A percentile compares a stretch with the other conserved stretches of the same genome.
Conservation (phyloP, 306 rosid genomes). For the Alnus glutinosa region DNA sequence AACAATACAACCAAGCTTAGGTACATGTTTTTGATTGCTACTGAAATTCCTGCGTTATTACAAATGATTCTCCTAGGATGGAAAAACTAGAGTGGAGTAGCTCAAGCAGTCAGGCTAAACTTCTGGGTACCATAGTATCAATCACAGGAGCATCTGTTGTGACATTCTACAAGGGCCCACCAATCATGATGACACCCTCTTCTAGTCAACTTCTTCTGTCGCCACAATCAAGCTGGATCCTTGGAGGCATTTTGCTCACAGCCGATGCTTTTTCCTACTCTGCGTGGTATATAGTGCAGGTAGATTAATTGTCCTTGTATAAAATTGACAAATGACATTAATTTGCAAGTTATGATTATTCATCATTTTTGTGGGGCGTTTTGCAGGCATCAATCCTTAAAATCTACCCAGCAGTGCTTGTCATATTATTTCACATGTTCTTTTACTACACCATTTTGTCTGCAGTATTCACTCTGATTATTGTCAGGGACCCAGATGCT, state of each 20-base stretch:
- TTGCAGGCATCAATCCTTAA: slow-evolving; percentile 38
- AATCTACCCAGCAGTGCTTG: slow-evolving; percentile 37
- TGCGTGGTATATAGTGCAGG: background rate
- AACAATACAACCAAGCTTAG: no score
- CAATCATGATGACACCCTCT: slow-evolving; percentile 21
- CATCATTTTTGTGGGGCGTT: background rate
- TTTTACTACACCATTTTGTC: slow-evolving; percentile 30
- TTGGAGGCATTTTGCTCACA: slow-evolving; percentile 32
- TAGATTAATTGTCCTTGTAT: background rate
- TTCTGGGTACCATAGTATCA: slow-evolving; percentile 42
- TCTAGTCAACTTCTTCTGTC: slow-evolving; percentile 9
- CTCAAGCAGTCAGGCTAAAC: slow-evolving; percentile 44
- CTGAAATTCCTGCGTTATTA: background rate
- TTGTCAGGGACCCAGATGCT: slow-evolving; percentile 33
- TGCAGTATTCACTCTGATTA: slow-evolving; percentile 24
- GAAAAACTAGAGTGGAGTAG: slow-evolving; percentile 40
- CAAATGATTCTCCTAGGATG: slow-evolving; percentile 35
- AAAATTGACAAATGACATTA: background rate
- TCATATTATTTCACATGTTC: slow-evolving; percentile 27
- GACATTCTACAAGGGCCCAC: slow-evolving; percentile 49
- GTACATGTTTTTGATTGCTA: background rate
- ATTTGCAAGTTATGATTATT: background rate
- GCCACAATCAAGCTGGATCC: slow-evolving; percentile 31
- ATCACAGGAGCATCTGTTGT: slow-evolving; percentile 48
- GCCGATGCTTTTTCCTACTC: background rate